Base-by-base conservation (phyloP, 805 yeast genomes). In the Candida maesae region DNA sequence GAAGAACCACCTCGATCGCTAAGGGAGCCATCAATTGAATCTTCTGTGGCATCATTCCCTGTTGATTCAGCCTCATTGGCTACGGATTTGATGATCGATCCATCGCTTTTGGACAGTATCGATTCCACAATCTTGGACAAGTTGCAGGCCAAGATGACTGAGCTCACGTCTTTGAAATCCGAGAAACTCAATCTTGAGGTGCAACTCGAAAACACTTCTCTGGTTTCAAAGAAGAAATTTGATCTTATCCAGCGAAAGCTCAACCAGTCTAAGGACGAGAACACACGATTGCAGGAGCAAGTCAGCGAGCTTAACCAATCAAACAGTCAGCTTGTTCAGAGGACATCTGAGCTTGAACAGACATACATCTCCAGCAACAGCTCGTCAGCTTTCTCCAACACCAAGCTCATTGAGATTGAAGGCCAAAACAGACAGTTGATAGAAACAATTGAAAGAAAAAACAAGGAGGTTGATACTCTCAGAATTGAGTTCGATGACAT, bases 201-300 rank as follows among this genome's bases (percentile, higher is more conserved):
- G 11, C 60, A 62, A n/a, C 53, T 65, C 14, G 76, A 73, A 39
- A 74, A 69, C 39, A 46, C 59, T 14, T 62, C 63, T 16, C 69
- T 65, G 28, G 43, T 66, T 1, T 52, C 58, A 1, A 42, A 51
- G 8, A 65, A 61, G 41, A 67, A 60, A 36, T 40, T 59, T 6
- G 68, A 63, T 12, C 26, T 54, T 0, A 45, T 70, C 34, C 63
- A 60, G 24, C 45, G 39, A 6, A 67, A 67, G 33, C 33, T 64
- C 2, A 49, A 46, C 3, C 44, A 47, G 3, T 40, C 58, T 3
- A 44, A 58, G n/a, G 30, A 42, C 2, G 54, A 59, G 12, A 50
- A 61, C 10, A 49, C 48, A 2, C 40, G 44, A 2, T 39, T 63
- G 17, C 50, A 46, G 16, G 46, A 58, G 17, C 48, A 53, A 15